Evolutionary conservation across 2,329 filamentous ascomycete genomes (phyloP), one percentile per base, ranked within the genome.

Genomic region (Pezicula neosporulosa): DNA sequence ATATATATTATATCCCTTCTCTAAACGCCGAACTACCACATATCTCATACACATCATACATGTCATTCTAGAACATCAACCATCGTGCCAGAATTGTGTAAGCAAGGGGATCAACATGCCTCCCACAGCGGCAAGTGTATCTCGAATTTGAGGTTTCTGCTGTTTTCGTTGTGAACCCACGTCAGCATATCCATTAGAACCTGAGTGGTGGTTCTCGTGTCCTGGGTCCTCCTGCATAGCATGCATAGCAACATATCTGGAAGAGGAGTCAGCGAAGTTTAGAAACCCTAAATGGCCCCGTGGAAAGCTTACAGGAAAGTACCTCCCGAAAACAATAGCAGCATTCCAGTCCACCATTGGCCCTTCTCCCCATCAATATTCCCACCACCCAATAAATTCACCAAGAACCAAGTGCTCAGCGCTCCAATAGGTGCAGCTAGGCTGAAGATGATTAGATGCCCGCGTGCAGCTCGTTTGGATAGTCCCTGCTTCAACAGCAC

Each of bases 201-300:
- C 63, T 1, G 69, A 61, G 47, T 73, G 69, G 51, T 80, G 74
- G n/a, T 82, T 75, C 47, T 72, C 69, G 28, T 78, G 72, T 2
- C 71, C 66, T 8, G 70, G 69, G 47, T 85, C 82, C 63, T 96
- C 92, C 66, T 95, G 89, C 90, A 97, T 96, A 1, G 92, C 91
- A 66, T 99, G 94, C 92, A 97, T 97, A 1, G 94, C 94, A 41
- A 99, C 94, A 65, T 97, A 96, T 61, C 90, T 95, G 56, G 13
- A 45, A 9, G 43, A 19, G 44, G 28, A 56, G 57, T 70, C 56
- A 66, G 62, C 24, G 24, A 24, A 24, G 24, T 51, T 44, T 24
- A 33, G 18, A n/a, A 10, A 13, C n/a, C 21, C 15, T 33, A 39
- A 47, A 8, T 2, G 6, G 24, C 28, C 36, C 28, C 13, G 18